phyloP scores from a whole-genome alignment of 2,329 filamentous ascomycete species.

The Colletotrichum melonis region DNA sequence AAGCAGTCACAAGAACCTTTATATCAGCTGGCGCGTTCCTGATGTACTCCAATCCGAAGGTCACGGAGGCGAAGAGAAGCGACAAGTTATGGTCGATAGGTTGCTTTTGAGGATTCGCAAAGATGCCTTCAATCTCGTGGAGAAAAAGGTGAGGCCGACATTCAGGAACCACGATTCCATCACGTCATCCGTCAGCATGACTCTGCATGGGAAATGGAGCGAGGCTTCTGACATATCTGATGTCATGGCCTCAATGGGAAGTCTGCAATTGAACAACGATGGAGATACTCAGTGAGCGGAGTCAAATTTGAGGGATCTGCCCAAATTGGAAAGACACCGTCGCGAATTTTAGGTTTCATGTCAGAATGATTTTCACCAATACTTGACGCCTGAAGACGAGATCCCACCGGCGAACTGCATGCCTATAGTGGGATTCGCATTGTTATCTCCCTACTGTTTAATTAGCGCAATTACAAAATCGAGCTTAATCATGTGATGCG shows the following conservation, averaged over 20 bases:
- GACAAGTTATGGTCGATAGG: background rate
- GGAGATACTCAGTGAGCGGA: background rate
- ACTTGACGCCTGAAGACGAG: too few relatives aligned
- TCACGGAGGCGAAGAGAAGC: background rate
- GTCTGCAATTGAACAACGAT: background rate
- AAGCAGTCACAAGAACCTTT: slow-evolving; percentile 49
- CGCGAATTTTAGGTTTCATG: background rate
- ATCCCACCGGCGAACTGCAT: background rate
- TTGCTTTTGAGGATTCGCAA: background rate
- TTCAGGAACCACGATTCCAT: background rate
- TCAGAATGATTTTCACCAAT: too few relatives aligned
- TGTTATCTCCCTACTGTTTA: background rate
- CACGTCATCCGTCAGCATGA: background rate
- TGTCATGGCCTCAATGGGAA: background rate
- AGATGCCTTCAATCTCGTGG: background rate
- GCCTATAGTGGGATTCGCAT: background rate
- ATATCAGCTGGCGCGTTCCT: slow-evolving; percentile 50
- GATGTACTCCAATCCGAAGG: slow-evolving; percentile 37
- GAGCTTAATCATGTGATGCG: background rate
- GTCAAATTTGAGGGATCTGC: background rate
- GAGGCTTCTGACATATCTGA: background rate
- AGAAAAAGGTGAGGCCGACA: background rate
- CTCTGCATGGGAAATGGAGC: background rate
- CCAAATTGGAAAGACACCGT: background rate
- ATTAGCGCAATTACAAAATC: background rate